A percentile compares a stretch with the other conserved stretches of the same genome.
phyloP scores from a whole-genome alignment of 129 eudicot genomes.

The Lonicera japonica region DNA sequence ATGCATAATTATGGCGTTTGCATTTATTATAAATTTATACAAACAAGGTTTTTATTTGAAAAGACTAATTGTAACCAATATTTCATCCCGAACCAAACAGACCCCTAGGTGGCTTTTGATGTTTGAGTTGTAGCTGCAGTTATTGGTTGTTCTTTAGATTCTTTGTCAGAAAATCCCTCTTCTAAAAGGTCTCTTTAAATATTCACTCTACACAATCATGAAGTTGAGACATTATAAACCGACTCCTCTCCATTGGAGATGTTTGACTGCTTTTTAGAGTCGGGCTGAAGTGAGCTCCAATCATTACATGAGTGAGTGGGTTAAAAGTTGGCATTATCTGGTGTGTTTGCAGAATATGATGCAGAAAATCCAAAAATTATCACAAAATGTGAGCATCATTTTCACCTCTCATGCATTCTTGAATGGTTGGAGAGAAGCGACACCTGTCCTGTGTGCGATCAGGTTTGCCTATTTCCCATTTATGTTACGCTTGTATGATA shows the following conservation, averaged over 20 bases:
- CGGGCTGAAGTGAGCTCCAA: no score
- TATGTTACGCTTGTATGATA: conserved; percentile 1
- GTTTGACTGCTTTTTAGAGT: no score
- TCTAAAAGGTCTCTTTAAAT: no score
- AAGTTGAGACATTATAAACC: no score
- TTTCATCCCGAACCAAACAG: not conserved
- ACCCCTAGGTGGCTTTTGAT: not conserved
- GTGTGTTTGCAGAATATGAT: conserved; percentile 64
- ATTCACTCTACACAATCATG: no score
- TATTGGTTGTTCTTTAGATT: not conserved
- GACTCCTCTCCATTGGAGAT: no score
- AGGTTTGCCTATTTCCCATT: conserved; percentile 39
- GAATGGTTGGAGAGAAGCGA: conserved; percentile 99
- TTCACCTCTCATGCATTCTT: conserved; percentile 88
- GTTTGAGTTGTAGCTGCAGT: not conserved
- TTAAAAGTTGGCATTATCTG: not conserved
- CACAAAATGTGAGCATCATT: conserved; percentile 92
- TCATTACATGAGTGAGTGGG: no score
- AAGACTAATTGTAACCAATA: not conserved
- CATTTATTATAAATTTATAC: no score
- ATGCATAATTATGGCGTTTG: no score
- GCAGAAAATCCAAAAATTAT: conserved; percentile 80
- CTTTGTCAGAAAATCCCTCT: no score
- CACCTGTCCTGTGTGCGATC: conserved; percentile 84
- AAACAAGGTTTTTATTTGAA: not conserved